phyloP scores from a whole-genome alignment of 331 rosid genomes.

The Malus hybrid region DNA sequence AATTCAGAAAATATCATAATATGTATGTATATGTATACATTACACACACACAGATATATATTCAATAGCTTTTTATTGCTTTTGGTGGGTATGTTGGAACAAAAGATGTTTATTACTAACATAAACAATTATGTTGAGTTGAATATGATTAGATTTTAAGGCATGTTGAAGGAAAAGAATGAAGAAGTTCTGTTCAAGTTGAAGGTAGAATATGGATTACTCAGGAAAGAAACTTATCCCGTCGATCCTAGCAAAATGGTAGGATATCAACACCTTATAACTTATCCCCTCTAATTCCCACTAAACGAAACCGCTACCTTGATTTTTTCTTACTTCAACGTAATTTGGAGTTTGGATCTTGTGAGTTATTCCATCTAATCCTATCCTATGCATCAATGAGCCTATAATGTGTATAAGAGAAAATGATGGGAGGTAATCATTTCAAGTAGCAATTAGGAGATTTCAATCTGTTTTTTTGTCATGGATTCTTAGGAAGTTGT shows the following conservation, averaged over 20 bases:
- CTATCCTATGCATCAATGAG: not conserved
- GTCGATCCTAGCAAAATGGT: not conserved
- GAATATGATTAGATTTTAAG: not conserved
- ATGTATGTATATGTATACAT: no score
- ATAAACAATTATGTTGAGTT: not conserved
- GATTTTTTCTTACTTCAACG: not conserved
- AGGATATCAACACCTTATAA: not conserved
- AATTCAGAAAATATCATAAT: not conserved
- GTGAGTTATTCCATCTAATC: not conserved
- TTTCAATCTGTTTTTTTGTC: not conserved
- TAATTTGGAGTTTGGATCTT: not conserved
- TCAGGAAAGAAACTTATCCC: not conserved
- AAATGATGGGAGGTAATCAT: not conserved
- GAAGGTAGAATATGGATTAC: not conserved
- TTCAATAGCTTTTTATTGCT: not conserved
- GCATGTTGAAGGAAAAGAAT: not conserved
- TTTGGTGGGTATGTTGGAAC: not conserved
- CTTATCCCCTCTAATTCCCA: no score
- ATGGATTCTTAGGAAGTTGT: not conserved
- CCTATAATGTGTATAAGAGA: not conserved
- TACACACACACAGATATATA: no score
- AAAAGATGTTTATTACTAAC: not conserved
- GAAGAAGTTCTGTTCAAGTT: not conserved
- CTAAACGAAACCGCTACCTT: not conserved
- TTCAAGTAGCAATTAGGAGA: not conserved